Percentiles rank a stretch among this genome's conserved stretches.
Evolutionary conservation across 306 rosid genomes (phyloP).

Genomic region (Rosa chinensis): DNA sequence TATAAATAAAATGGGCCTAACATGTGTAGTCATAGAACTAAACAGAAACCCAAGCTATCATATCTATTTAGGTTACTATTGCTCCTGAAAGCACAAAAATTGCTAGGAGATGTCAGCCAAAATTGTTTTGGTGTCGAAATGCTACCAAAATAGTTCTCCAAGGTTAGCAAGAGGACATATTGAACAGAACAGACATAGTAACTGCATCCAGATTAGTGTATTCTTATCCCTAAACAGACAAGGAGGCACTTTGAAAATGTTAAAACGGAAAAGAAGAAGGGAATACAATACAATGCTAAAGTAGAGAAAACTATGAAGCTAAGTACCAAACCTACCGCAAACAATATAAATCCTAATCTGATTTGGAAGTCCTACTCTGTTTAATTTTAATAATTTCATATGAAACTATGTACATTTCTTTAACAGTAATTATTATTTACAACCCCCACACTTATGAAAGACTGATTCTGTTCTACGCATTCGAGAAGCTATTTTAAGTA

Average conservation of each 20-base stretch:
- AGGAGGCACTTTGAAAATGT: background rate
- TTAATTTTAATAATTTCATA: background rate
- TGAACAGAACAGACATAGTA: background rate
- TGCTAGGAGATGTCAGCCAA: background rate
- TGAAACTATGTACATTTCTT: background rate
- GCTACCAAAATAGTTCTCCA: background rate
- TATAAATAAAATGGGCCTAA: background rate
- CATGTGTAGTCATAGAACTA: background rate
- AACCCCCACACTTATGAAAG: background rate
- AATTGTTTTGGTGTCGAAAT: background rate
- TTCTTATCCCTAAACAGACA: background rate
- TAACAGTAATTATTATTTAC: background rate
- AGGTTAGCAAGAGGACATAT: background rate
- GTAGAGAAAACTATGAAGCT: background rate
- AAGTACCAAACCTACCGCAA: background rate
- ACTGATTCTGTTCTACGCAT: background rate
- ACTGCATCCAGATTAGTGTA: background rate
- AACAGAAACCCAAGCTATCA: background rate
- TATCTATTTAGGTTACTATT: background rate
- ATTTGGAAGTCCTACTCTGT: background rate
- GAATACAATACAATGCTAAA: background rate
- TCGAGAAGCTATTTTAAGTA: background rate
- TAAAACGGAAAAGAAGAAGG: background rate
- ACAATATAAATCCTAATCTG: background rate
- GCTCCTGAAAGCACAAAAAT: background rate